These are phyloP conservation scores for Nemania sp. DNA, from an alignment of 2,329 filamentous ascomycete species.

Conservation along the genomic window DNA sequence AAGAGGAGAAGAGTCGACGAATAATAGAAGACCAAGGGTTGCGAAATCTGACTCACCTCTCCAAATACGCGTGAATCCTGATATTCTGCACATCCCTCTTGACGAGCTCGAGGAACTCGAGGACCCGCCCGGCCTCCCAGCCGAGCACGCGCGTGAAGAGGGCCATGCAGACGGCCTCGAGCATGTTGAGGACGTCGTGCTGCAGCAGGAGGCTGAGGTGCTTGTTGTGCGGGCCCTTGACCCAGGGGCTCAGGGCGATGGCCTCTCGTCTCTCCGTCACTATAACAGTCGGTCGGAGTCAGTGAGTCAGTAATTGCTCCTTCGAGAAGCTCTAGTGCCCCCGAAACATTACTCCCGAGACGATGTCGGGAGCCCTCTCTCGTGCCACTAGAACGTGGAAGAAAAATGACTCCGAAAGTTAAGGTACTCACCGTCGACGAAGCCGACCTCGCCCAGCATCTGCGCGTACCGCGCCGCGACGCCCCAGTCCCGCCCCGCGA, in stretches of 20 bases:
- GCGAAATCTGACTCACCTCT: constrained; percentile 32
- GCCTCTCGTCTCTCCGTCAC: constrained; percentile 30
- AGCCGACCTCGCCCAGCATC: constrained; percentile 33
- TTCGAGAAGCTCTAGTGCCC: too few species aligned
- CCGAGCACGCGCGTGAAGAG: constrained; percentile 36
- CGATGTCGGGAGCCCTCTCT: too few species aligned
- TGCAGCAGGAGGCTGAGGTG: constrained; percentile 31
- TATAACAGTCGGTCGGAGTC: too few species aligned
- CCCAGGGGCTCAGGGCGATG: constrained; percentile 33
- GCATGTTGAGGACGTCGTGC: constrained; percentile 30
- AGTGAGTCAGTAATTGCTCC: too few species aligned
- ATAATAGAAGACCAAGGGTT: too few species aligned
- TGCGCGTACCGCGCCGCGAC: constrained; percentile 28
- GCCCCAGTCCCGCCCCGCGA: constrained; percentile 33
- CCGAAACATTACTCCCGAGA: too few species aligned
- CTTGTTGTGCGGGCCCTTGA: constrained; percentile 31
- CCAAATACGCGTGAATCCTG: constrained; percentile 33
- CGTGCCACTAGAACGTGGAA: too few species aligned
- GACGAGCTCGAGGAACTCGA: constrained; percentile 30
- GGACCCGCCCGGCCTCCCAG: constrained; percentile 26
- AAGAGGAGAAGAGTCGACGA: neutral
- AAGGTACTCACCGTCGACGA: too few species aligned
- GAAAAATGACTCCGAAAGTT: too few species aligned
- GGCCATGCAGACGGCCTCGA: constrained; percentile 35
- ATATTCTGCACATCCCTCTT: constrained; percentile 32